Conservation (phyloP, 208 protist genomes). For the Crithidia brevicula region DNA sequence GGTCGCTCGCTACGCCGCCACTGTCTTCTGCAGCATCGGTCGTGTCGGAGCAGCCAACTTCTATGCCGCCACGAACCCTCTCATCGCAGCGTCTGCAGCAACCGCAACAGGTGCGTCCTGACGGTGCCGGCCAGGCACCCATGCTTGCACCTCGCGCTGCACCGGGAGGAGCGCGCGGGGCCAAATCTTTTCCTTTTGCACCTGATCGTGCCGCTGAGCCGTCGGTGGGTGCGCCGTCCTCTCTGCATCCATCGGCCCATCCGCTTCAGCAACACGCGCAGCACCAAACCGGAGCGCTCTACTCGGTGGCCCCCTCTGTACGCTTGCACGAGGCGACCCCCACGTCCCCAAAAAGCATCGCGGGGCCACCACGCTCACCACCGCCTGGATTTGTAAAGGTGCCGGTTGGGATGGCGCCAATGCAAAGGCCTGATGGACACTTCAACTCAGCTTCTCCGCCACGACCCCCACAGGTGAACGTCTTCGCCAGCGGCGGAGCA, state of each 20-base stretch:
- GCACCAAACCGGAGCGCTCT: background rate
- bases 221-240: too few relatives aligned
- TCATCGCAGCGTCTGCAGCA: too few relatives aligned
- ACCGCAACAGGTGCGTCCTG: background rate
- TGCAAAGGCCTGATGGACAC: too few relatives aligned
- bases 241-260: background rate
- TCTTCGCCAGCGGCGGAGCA: background rate
- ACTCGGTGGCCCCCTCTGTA: slow-evolving; percentile 14
- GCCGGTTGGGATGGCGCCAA: background rate
- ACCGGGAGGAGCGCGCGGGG: too few relatives aligned
- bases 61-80: too few relatives aligned
- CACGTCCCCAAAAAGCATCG: too few relatives aligned
- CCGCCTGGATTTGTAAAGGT: slow-evolving; percentile 3
- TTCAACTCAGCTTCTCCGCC: background rate
- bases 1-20: slow-evolving; percentile 2
- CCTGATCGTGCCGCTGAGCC: too few relatives aligned
- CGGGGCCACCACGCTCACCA: background rate
- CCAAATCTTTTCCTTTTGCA: too few relatives aligned
- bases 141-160: background rate
- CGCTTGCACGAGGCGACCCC: background rate
- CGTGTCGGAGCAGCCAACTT: background rate
- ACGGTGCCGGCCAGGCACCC: background rate
- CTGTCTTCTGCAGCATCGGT: background rate
- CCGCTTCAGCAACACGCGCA: background rate
- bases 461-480: background rate